These are phyloP conservation scores for Verticillium nubilum DNA, from an alignment of 2,329 filamentous ascomycete species.

Conservation along the genomic window DNA sequence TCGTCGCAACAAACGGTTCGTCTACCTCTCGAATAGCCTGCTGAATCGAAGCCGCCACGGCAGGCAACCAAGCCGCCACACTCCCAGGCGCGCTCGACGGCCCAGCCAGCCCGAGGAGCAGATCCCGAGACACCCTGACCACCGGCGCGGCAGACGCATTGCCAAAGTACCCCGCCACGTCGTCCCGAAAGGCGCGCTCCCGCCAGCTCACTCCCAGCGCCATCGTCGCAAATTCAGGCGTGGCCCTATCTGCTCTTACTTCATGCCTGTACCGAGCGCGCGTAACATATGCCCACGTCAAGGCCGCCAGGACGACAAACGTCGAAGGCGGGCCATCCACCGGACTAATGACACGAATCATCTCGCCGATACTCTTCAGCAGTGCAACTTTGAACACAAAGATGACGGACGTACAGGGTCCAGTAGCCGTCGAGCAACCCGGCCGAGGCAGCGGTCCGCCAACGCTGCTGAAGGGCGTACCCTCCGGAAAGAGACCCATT, in stretches of 20 bases:
- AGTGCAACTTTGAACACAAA: conserved; percentile 33
- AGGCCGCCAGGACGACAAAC: conserved; percentile 32
- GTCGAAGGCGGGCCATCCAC: conserved; percentile 22
- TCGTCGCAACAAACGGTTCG: conserved; percentile 31
- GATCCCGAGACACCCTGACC: neutral
- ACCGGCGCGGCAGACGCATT: neutral
- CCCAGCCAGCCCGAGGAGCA: neutral
- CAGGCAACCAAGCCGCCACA: neutral
- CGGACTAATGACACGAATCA: neutral
- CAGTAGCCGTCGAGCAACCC: conserved; percentile 19
- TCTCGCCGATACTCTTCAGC: conserved; percentile 20
- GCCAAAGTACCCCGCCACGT: neutral
- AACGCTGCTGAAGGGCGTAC: conserved; percentile 24
- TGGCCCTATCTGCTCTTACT: neutral
- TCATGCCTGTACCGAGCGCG: conserved; percentile 20
- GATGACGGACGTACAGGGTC: conserved; percentile 32
- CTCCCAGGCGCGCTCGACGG: neutral
- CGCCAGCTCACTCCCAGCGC: neutral
- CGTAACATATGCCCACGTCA: conserved; percentile 34
- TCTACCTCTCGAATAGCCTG: conserved; percentile 23
- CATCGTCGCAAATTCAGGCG: neutral
- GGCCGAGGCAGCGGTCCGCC: conserved; percentile 21
- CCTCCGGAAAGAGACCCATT: conserved; percentile 24
- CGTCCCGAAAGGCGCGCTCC: neutral
- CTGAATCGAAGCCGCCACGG: conserved; percentile 15